phyloP scores from a whole-genome alignment of 352 stramenopile species.

The Bremia lactucae region DNA sequence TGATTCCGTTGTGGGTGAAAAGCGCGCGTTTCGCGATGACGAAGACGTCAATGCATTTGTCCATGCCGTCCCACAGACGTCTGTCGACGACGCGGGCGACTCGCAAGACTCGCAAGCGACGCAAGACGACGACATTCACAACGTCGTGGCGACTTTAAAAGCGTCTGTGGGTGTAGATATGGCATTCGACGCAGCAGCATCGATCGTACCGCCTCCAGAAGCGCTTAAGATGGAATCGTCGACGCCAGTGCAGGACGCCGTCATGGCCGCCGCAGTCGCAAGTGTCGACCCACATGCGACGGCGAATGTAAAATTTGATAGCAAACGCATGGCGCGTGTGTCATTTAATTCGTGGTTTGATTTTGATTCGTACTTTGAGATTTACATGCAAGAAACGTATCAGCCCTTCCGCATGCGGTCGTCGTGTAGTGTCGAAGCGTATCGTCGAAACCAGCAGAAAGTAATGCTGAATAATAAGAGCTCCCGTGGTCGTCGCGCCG shows the following conservation, averaged over 20 bases:
- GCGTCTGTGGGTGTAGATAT: slow-evolving; percentile 26
- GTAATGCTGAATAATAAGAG: slow-evolving; percentile 85
- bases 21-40: slow-evolving; percentile 21
- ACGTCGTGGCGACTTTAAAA: slow-evolving; percentile 66
- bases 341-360: slow-evolving; percentile 84
- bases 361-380: slow-evolving; percentile 80
- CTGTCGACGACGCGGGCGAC: slow-evolving; percentile 1
- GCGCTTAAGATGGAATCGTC: slow-evolving; percentile 10
- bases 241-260: slow-evolving; percentile 19
- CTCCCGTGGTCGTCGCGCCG: slow-evolving; percentile 60
- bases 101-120: slow-evolving; percentile 35
- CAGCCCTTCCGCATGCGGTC: slow-evolving; percentile 82
- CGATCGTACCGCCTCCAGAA: slow-evolving; percentile 14
- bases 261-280: slow-evolving; percentile 9
- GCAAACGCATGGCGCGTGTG: slow-evolving; percentile 75
- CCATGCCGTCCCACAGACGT: not conserved
- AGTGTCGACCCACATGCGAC: slow-evolving; percentile 8
- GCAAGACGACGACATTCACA: slow-evolving; percentile 44
- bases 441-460: slow-evolving; percentile 79
- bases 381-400: slow-evolving; percentile 84
- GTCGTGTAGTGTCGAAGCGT: slow-evolving; percentile 73
- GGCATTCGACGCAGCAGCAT: slow-evolving; percentile 21
- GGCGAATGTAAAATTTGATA: slow-evolving; percentile 43
- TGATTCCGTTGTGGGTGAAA: slow-evolving; percentile 20
- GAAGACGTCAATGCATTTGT: slow-evolving; percentile 13